Base-by-base conservation (phyloP, 2,329 filamentous ascomycete species). In the Corinectria fuckeliana region DNA sequence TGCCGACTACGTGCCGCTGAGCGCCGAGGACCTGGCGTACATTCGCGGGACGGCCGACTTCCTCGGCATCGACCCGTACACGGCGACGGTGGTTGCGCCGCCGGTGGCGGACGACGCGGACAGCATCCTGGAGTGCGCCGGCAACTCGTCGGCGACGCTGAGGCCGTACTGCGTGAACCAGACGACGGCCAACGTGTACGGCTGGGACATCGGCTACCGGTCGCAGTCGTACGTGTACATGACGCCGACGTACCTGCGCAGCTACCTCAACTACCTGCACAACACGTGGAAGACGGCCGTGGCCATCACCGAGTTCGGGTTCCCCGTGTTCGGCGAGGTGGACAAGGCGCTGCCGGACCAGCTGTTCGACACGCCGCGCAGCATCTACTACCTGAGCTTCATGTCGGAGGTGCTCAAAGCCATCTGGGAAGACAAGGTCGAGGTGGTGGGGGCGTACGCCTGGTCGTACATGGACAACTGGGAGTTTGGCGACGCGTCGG, bases 131-230 rank as follows among this genome's bases (percentile, higher is more conserved):
- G 76, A 76, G 5, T 88, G 85, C 64, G 76, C 81, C 1, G 60
- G 73, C 6, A 81, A 87, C 65, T 64, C 71, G 1, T 77, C 75
- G 5, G 77, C 81, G 26, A 64, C 79, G 0, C 73, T 80, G 8
- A 81, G 78, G 18, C 85, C 85, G 0, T 81, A 81, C 60, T 88
- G 85, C 63, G 82, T 84, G 1, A 78, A 76, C 1, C 78, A 82
- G 56, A 78, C 77, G 10, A 80, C 74, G 0, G 74, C 70, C 1
- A 82, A 82, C 36, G 71, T 75, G 2, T 80, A 80, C 26, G 84
- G 84, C 2, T 88, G 85, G 85, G 76, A 83, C 63, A 83, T 87
- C 48, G 85, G 85, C 18, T 85, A 86, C 61, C 76, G 78, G 11
- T 85, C 82, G 2, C 75, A 84, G 30, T 77, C 77, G 2, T 85